Base-by-base conservation (phyloP, 176 grass and related monocot genomes). In the Musa beccarii region DNA sequence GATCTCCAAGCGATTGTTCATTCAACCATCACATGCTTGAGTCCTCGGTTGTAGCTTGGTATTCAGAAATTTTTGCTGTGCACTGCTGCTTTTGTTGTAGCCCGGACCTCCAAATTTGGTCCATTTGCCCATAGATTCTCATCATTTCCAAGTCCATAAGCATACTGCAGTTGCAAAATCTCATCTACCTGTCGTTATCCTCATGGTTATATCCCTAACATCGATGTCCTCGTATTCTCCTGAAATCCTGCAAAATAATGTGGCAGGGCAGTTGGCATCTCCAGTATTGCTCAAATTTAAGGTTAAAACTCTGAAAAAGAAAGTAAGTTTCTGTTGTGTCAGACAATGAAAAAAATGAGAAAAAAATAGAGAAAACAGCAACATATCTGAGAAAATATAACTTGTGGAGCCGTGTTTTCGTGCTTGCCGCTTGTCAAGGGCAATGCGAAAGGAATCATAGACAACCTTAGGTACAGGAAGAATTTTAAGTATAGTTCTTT, bases 201-300 rank as follows among this genome's bases (percentile, higher is more conserved):
- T 61, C 57, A 6, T 7, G 3, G 53, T 64, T 8, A 29, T 50
- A 21, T 63, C 75, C 61, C 74, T 34, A 74, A 82, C 21, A 53
- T 81, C 83, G 4, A 79, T 71, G 56, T 96, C 87, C 29, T 20
- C 81, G 63, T 75, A 96, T 74, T 87, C 81, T 80, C 93, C 89
- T 29, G 87, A 92, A 81, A 80, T 55, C 83, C 93, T 96, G 83
- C 70, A 59, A 51, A 70, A 24, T 7, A 49, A 43, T 6, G 16
- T 70, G 8, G 25, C 3, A 51, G 19, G 2, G 66, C 8, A 49
- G 54, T 2, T 2, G 1, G 28, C 16, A 26, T 66, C 13, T 28
- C 56, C 28, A 29, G 17, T 26, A 55, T 28, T 56, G 6, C 9
- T n/a, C 15, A 69, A 69, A 9, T 34, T 8, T 9, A 43, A 49